Percentiles rank a stretch among this genome's conserved stretches.
Evolutionary conservation across 139 green algal genomes (phyloP).

Genomic region (Chlamydomonas applanata): DNA sequence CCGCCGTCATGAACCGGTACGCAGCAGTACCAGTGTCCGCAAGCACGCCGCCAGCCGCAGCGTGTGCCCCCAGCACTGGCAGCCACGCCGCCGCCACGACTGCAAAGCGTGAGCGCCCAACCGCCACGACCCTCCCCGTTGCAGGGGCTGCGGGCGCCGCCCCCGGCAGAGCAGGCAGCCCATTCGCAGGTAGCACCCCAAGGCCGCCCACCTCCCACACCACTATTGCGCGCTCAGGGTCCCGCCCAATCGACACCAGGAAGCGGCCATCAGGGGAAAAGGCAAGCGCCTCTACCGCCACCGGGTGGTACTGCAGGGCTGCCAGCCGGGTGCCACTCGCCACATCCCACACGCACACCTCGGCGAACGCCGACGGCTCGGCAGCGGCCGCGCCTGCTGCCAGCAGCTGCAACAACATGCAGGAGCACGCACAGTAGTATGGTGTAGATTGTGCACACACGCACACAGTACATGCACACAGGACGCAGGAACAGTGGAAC

Average conservation of each 20-base stretch:
- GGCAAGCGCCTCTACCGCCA: conserved; percentile 25
- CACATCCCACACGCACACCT: conserved; percentile 30
- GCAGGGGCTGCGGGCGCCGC: no score
- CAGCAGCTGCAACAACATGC: conserved; percentile 1
- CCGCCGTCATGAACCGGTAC: conserved; percentile 43
- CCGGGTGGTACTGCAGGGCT: conserved; percentile 40
- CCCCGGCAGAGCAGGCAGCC: no score
- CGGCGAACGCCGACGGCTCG: conserved; percentile 18
- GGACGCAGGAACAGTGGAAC: background rate
- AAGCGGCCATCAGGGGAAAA: conserved; percentile 46
- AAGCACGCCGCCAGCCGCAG: no score
- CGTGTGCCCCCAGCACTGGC: conserved; percentile 4
- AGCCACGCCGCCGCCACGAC: conserved; percentile 39
- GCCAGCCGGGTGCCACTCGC: conserved; percentile 11
- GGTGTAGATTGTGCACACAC: background rate
- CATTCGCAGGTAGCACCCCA: no score
- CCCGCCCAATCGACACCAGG: conserved; percentile 39
- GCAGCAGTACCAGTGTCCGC: no score
- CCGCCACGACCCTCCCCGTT: conserved; percentile 22
- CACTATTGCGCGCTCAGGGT: conserved; percentile 46
- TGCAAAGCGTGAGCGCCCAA: conserved; percentile 17
- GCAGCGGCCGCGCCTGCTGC: conserved; percentile 3
- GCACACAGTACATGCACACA: no score
- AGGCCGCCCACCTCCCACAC: conserved; percentile 50
- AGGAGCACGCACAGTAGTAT: no score